These are phyloP conservation scores for Chaetoceros muelleri DNA, from an alignment of 108 stramenopile species.

Conservation along the genomic window DNA sequence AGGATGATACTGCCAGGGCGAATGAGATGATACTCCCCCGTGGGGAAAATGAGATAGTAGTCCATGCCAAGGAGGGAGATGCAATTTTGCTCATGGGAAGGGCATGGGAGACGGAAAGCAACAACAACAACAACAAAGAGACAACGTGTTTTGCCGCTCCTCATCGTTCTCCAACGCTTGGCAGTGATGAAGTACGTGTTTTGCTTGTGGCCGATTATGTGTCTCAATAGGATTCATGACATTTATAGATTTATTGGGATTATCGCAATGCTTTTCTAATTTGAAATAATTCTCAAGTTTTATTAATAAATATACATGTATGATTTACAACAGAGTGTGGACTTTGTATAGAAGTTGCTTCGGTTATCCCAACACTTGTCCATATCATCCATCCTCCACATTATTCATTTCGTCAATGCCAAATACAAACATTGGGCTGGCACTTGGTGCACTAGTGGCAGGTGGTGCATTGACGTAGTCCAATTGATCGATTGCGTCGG, in stretches of 20 bases:
- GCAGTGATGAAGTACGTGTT: neutral
- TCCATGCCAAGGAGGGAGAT: neutral
- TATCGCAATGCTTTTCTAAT: neutral
- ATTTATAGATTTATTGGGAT: neutral
- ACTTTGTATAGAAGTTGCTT: neutral
- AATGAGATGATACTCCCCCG: neutral
- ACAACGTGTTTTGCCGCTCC: neutral
- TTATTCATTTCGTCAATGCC: constrained; percentile 77
- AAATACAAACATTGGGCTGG: constrained; percentile 60
- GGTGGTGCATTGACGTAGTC: constrained; percentile 59
- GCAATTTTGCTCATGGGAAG: neutral
- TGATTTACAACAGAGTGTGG: no score
- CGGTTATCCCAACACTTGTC: neutral
- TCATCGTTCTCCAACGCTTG: neutral
- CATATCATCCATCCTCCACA: no score
- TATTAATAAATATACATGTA: no score
- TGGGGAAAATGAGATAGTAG: neutral
- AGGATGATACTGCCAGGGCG: neutral
- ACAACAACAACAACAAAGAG: no score
- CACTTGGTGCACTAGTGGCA: constrained; percentile 11
- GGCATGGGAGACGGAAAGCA: neutral
- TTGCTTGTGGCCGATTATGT: neutral
- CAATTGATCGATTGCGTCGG: constrained; percentile 72
- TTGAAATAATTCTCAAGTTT: no score
- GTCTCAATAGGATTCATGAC: neutral